Base-by-base conservation (phyloP, 2,329 filamentous ascomycete species). In the Ascochyta koolunga region DNA sequence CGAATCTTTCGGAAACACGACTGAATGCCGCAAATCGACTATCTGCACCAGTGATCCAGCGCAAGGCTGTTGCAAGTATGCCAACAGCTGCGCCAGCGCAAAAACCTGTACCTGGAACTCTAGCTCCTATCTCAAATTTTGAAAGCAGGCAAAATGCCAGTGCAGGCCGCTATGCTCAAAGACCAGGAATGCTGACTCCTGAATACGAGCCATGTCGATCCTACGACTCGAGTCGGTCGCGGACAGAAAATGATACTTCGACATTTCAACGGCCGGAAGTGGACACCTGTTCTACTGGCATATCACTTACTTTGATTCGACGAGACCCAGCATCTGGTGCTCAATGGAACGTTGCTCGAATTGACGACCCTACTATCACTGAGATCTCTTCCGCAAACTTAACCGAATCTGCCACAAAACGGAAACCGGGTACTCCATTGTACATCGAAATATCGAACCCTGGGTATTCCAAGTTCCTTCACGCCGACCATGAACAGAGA, bases 371-470 rank as follows among this genome's bases (percentile, higher is more conserved):
- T 8, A 73, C 75, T n/a, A 56, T 77, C 2, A 59, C 72, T 9
- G 78, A 79, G 44, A 62, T 80, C 10, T 78, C 76, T 40, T 80
- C 78, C 11, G 78, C 80, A 33, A 64, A 64, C 3, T 31, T 71
- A 7, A 64, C 66, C 49, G 67, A 73, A 27, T 52, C 67, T 29
- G 59, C 58, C 16, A 56, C 62, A 18, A 71, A 69, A 36, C 66
- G 62, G 36, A 78, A 74, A 57, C 66, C 70, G 16, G 78, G 77
- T 18, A 67, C 77, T 7, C 79, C 79, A 0, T 58, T 80, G 36
- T 79, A 76, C 38, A 77, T 88, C 10, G 83, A 86, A 45, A 80
- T 88, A 10, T 79, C 76, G 8, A 86, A 83, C 21, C 81, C 83
- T 1, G 84, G 84, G 15, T 88, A 88, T 64, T 78, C 75, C 33